Evolutionary conservation across 306 rosid species (phyloP).

Genomic region (Acacia confusa): DNA sequence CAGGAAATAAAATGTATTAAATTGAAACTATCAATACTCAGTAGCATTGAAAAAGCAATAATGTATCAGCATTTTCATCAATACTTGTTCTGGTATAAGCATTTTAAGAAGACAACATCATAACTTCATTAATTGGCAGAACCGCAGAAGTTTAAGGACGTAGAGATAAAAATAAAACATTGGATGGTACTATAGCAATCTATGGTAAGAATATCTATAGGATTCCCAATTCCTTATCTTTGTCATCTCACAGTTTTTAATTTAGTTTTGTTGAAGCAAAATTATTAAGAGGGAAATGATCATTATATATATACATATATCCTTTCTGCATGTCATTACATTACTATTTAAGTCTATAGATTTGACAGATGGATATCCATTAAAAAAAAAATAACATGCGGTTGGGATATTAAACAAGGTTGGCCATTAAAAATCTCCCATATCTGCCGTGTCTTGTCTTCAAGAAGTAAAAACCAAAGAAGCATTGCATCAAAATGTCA

Average conservation of each 20-base stretch:
- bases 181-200: neutral
- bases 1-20: slow-evolving; percentile 2
- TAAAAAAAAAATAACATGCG: neutral
- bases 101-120: slow-evolving; percentile 1
- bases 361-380: neutral
- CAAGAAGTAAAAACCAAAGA: slow-evolving; percentile 17
- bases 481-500: slow-evolving; percentile 1
- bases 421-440: neutral
- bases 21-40: neutral
- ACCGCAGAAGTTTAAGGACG: neutral
- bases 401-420: neutral
- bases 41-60: neutral
- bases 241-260: neutral
- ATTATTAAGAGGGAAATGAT: neutral
- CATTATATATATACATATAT: neutral
- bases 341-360: neutral
- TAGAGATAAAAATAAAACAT: neutral
- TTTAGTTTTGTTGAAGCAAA: neutral
- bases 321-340: neutral
- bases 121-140: neutral
- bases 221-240: neutral
- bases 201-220: neutral
- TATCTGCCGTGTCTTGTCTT: neutral
- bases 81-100: neutral
- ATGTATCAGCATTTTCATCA: slow-evolving; percentile 15